phyloP scores from a whole-genome alignment of 192 early-diverging fungal species.

The Backusella luteola region DNA sequence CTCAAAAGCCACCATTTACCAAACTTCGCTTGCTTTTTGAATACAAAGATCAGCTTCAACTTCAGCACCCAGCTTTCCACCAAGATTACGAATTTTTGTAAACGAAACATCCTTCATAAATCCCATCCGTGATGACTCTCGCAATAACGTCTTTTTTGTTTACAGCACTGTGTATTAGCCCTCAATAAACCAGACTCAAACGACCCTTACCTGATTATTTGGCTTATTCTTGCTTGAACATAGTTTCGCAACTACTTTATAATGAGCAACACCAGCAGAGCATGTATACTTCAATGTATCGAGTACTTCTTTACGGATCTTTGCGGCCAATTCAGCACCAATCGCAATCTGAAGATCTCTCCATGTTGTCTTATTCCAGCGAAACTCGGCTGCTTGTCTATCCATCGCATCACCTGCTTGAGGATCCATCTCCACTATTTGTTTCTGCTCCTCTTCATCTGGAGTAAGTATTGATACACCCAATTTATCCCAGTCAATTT shows the following conservation, averaged over 20 bases:
- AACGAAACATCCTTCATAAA: slow-evolving; percentile 72
- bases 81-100: slow-evolving; percentile 78
- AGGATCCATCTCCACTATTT: background rate
- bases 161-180: background rate
- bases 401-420: background rate
- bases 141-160: slow-evolving; percentile 62
- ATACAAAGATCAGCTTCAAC: slow-evolving; percentile 63
- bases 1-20: slow-evolving; percentile 18
- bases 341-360: slow-evolving; percentile 76
- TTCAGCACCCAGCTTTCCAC: slow-evolving; percentile 80
- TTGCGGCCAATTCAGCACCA: slow-evolving; percentile 65
- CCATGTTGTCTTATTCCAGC: slow-evolving; percentile 44
- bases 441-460: slow-evolving; percentile 14
- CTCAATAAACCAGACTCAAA: background rate
- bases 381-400: background rate
- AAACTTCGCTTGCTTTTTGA: slow-evolving; percentile 55
- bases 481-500: slow-evolving; percentile 37
- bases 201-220: slow-evolving; percentile 58
- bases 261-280: slow-evolving; percentile 82
- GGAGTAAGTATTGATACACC: slow-evolving; percentile 49
- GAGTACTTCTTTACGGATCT: slow-evolving; percentile 62
- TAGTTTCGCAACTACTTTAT: slow-evolving; percentile 84
- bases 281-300: slow-evolving; percentile 78
- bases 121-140: slow-evolving; percentile 46
- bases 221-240: slow-evolving; percentile 86